Conservation (phyloP, 495 filamentous ascomycete genomes). For the Neurospora terricola region DNA sequence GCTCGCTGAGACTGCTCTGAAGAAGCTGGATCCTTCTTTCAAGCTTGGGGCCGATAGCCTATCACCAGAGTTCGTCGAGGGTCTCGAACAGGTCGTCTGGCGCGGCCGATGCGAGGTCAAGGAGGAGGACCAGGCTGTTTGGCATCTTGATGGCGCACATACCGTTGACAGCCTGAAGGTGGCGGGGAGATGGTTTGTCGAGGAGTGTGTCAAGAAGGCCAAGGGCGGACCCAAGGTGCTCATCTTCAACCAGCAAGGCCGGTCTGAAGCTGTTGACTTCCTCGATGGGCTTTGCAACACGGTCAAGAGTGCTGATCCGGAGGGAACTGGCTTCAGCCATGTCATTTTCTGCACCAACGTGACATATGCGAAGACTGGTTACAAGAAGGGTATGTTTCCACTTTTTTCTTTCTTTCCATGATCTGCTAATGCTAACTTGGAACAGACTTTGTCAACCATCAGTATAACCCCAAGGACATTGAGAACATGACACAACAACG, state of each 20-base stretch:
- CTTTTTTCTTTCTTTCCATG: background rate
- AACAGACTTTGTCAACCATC: conserved; percentile 65
- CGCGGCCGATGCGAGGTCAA: conserved; percentile 78
- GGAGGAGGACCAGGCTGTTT: conserved; percentile 53
- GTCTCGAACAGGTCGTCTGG: conserved; percentile 66
- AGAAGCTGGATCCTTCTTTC: conserved; percentile 31
- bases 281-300: conserved; percentile 53
- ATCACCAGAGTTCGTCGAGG: conserved; percentile 58
- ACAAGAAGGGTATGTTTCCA: conserved; percentile 37
- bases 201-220: conserved; percentile 28
- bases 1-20: conserved; percentile 53
- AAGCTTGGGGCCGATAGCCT: conserved; percentile 26
- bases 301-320: conserved; percentile 31
- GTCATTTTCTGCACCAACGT: conserved; percentile 86
- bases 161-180: conserved; percentile 78
- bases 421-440: conserved; percentile 17
- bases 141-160: conserved; percentile 91
- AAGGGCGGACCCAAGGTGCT: conserved; percentile 47
- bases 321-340: conserved; percentile 55
- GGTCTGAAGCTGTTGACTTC: conserved; percentile 63
- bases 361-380: conserved; percentile 62
- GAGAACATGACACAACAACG: conserved; percentile 63
- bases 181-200: conserved; percentile 69
- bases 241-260: conserved; percentile 93
- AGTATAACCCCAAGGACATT: conserved; percentile 56